Percentiles rank a stretch among this genome's conserved stretches.
Evolutionary conservation across 805 yeast species (phyloP).

Genomic region (Maudiozyma serrabonitensis): DNA sequence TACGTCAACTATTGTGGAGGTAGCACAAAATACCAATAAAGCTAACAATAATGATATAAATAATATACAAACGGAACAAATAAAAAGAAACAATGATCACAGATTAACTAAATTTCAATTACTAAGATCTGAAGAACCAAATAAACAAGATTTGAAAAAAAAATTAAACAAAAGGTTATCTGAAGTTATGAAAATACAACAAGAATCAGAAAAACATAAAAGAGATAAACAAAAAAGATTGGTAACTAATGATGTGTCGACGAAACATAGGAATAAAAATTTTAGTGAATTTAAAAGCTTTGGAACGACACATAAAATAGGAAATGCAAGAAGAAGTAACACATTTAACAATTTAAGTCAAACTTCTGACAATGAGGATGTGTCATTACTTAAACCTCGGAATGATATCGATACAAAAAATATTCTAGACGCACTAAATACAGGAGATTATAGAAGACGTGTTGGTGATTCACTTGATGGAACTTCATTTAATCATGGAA

Average conservation of each 20-base stretch:
- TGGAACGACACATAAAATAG: neutral
- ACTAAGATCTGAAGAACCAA: conserved; percentile 15
- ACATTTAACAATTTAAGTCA: neutral
- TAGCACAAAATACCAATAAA: neutral
- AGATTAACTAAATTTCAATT: conserved; percentile 25
- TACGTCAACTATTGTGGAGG: neutral
- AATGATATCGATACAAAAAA: conserved; percentile 5
- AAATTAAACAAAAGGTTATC: conserved; percentile 25
- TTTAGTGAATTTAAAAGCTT: conserved; percentile 7
- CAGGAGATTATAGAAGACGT: conserved; percentile 24
- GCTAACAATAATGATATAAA: neutral
- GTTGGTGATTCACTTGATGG: conserved; percentile 10
- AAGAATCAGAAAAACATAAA: conserved; percentile 20
- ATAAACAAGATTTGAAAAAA: conserved; percentile 21
- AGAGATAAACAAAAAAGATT: conserved; percentile 22
- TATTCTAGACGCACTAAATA: conserved; percentile 22
- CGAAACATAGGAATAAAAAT: conserved; percentile 10
- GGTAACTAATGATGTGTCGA: conserved; percentile 19
- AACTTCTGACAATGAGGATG: neutral
- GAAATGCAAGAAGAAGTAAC: neutral
- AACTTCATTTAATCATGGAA: neutral
- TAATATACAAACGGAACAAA: neutral
- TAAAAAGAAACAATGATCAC: conserved; percentile 10
- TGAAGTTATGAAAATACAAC: conserved; percentile 26
- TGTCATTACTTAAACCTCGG: neutral